These are phyloP conservation scores for Hsuehochloa calcarea DNA, from an alignment of 176 grass and related monocot genomes.

Conservation along the genomic window DNA sequence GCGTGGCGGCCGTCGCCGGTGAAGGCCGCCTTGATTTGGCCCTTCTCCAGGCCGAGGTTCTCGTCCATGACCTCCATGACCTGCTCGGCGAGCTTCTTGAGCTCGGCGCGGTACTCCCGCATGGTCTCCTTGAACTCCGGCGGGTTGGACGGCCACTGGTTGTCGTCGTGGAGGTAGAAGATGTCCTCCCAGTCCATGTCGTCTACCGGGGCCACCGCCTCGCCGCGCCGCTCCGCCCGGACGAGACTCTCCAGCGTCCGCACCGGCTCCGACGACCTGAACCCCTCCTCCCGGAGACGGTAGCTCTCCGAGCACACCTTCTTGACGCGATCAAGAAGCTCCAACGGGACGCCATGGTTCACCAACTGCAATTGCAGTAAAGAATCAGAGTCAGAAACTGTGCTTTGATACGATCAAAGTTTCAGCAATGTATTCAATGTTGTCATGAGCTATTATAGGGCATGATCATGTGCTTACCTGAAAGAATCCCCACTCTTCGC, in stretches of 20 bases:
- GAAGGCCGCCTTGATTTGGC: conserved; percentile 44
- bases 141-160: conserved; percentile 51
- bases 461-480: conserved; percentile 11
- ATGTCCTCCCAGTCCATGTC: conserved; percentile 67
- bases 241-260: conserved; percentile 26
- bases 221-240: conserved; percentile 17
- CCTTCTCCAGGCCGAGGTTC: conserved; percentile 48
- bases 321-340: conserved; percentile 51
- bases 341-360: conserved; percentile 51
- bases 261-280: conserved; percentile 29
- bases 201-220: conserved; percentile 32
- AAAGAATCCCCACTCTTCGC: conserved; percentile 60
- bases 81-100: conserved; percentile 34
- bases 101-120: conserved; percentile 55
- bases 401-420: too few species aligned
- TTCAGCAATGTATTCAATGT: background rate
- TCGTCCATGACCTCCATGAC: conserved; percentile 63
- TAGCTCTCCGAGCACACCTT: conserved; percentile 54
- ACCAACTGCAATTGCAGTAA: conserved; percentile 20
- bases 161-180: conserved; percentile 51
- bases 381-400: background rate
- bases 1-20: conserved; percentile 15
- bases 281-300: conserved; percentile 41
- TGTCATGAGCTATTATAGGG: background rate
- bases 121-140: conserved; percentile 60